Base-by-base conservation (phyloP, 441 rosid genomes). In the Syzygium malaccense region DNA sequence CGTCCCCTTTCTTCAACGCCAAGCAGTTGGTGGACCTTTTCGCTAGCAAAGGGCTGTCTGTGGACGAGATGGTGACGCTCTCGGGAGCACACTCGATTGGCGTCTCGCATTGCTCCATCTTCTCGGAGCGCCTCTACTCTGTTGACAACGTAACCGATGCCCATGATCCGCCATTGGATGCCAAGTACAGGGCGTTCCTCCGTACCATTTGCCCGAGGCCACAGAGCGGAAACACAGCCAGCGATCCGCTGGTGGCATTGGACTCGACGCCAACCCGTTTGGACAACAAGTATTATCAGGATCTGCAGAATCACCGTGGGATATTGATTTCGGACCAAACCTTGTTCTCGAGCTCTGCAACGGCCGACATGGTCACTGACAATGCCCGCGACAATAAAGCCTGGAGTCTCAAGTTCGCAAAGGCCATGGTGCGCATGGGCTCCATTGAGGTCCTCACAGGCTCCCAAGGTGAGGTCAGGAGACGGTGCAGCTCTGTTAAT, bases 391-490 rank as follows among this genome's bases (percentile, higher is more conserved):
- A 88, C 51, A 64, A 26, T 17, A 62, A 23, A n/a, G 26, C 49
- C 9, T 88, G 87, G 64, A 30, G 51, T 25, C 45, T 33, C 58
- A 60, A 88, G 89, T 88, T 84, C 18, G 83, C 49, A 13, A 62
- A 53, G 89, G 89, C 89, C 14, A 88, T 88, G 87, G 89, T 88
- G 53, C 48, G 45, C n/a, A 88, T 84, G 45, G 87, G 87, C 60
- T 58, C 86, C 18, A 57, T 10, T 45, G 89, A 88, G 32, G 87
- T 88, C 55, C 86, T 88, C 20, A 33, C 89, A 15, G 64, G 89
- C 23, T 12, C 56, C 8, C 79, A 37, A 64, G 89, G 84, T 54
- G 89, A 88, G 87, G 54, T 88, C 57, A 84, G 87, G 51, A 88
- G 79, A 85, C n/a, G 13, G 80, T 62, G 87, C 89, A 88, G 64